Percentiles rank a stretch among this genome's conserved stretches.
Evolutionary conservation across 2,329 filamentous ascomycete species (phyloP).

Genomic region (Cordyceps fumosorosea): DNA sequence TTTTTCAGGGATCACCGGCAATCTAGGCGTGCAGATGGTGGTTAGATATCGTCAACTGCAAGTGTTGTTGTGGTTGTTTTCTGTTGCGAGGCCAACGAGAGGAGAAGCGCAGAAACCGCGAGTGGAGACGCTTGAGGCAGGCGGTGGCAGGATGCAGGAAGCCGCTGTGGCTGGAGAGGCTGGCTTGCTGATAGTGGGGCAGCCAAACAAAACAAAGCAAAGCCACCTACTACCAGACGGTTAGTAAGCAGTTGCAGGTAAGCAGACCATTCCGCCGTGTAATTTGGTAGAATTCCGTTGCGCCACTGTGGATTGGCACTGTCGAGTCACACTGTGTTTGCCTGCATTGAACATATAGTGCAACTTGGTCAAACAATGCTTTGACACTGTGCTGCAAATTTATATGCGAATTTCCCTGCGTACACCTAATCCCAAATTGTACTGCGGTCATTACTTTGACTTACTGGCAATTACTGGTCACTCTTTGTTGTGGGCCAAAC

Average conservation of each 20-base stretch:
- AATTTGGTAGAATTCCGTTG: conserved; percentile 22
- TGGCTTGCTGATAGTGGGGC: conserved; percentile 8
- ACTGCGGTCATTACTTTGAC: neutral
- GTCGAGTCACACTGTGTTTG: conserved; percentile 10
- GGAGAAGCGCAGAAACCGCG: conserved; percentile 22
- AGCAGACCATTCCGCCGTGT: conserved; percentile 16
- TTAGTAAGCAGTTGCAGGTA: conserved; percentile 23
- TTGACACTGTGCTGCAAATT: neutral
- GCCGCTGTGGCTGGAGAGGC: neutral
- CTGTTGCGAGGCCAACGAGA: conserved; percentile 39
- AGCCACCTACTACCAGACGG: conserved; percentile 10
- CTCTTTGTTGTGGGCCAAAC: neutral
- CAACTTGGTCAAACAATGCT: neutral
- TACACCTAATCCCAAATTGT: too few relatives aligned
- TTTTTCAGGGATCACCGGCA: conserved; percentile 16
- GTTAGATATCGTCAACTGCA: conserved; percentile 23
- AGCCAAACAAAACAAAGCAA: conserved; percentile 12
- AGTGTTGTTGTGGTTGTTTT: conserved; percentile 36
- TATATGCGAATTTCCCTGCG: too few relatives aligned
- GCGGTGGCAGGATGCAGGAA: neutral
- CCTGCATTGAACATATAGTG: neutral
- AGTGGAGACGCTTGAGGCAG: conserved; percentile 1
- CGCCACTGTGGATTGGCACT: neutral
- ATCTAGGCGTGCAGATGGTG: conserved; percentile 23
- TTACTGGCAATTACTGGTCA: neutral